Percentiles rank a stretch among this genome's conserved stretches.
Conservation (phyloP, 352 stramenopile species). For the Globisporangium echinulatum region DNA sequence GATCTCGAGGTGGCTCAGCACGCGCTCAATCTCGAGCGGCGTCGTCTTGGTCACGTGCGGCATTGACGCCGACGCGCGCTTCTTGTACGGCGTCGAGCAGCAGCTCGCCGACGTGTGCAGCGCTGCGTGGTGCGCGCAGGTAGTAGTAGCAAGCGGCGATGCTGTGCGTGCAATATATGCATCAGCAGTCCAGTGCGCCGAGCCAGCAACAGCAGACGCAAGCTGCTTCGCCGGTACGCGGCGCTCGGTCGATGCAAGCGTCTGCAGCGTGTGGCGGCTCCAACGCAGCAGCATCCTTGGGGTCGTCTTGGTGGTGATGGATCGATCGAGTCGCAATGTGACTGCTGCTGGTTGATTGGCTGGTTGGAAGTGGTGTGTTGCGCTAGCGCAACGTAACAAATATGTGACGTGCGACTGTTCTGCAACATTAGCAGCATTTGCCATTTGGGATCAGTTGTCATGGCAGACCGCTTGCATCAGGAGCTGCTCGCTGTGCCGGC, state of each 20-base stretch:
- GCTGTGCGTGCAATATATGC: not conserved
- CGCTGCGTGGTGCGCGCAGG: not conserved
- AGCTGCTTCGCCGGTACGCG: not conserved
- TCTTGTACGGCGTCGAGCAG: slow-evolving; percentile 12
- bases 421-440: not conserved
- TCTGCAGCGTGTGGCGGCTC: slow-evolving; percentile 3
- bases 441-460: not conserved
- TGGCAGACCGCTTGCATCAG: slow-evolving; percentile 21
- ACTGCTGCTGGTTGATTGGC: too few species aligned
- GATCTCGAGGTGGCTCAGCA: slow-evolving; percentile 64
- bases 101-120: slow-evolving; percentile 13
- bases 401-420: not conserved
- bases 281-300: slow-evolving; percentile 6
- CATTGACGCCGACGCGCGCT: slow-evolving; percentile 2
- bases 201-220: too few species aligned
- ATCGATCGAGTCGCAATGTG: not conserved
- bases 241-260: slow-evolving; percentile 1
- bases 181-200: not conserved
- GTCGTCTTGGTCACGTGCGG: slow-evolving; percentile 5
- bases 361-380: not conserved
- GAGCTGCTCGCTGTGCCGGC: slow-evolving; percentile 28
- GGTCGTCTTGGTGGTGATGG: not conserved
- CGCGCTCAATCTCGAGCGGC: slow-evolving; percentile 43
- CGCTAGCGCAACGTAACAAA: not conserved
- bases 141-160: not conserved